phyloP scores from a whole-genome alignment of 2,329 filamentous ascomycete genomes.

The Xylariales sp. region DNA sequence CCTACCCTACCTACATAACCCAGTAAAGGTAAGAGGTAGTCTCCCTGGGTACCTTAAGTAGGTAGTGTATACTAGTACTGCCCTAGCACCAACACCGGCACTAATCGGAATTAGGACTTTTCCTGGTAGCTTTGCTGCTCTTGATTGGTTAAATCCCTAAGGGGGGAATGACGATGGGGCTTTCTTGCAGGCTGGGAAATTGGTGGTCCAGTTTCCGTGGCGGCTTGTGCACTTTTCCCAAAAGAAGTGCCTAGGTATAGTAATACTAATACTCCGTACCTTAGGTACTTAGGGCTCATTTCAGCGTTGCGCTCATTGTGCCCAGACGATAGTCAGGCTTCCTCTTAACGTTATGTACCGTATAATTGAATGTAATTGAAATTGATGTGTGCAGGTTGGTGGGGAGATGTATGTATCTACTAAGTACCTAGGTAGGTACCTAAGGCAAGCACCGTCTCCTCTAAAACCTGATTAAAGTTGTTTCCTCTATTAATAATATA shows the following conservation, averaged over 20 bases:
- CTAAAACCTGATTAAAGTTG: no score
- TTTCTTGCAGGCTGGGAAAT: conserved; percentile 49
- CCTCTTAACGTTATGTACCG: not conserved
- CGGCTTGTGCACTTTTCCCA: conserved; percentile 29
- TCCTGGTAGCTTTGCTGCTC: conserved; percentile 6
- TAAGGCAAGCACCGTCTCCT: no score
- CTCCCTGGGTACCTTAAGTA: not conserved
- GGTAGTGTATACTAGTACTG: not conserved
- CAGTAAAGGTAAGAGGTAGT: no score
- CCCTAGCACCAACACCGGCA: conserved; percentile 26
- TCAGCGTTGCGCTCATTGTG: no score
- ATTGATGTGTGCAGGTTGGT: no score
- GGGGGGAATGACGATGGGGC: conserved; percentile 43
- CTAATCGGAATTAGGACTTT: conserved; percentile 39
- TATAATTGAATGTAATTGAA: not conserved
- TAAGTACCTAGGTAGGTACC: no score
- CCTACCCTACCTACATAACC: not conserved
- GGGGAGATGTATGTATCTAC: no score
- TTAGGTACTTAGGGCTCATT: not conserved
- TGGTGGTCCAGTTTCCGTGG: conserved; percentile 35
- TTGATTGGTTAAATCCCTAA: conserved; percentile 38
- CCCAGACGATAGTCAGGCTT: no score
- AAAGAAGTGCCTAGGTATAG: not conserved
- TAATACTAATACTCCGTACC: conserved; percentile 5
- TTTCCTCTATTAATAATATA: no score